Evolutionary conservation across 495 filamentous ascomycete genomes (phyloP).

Genomic region (Talaromyces trachyspermus): DNA sequence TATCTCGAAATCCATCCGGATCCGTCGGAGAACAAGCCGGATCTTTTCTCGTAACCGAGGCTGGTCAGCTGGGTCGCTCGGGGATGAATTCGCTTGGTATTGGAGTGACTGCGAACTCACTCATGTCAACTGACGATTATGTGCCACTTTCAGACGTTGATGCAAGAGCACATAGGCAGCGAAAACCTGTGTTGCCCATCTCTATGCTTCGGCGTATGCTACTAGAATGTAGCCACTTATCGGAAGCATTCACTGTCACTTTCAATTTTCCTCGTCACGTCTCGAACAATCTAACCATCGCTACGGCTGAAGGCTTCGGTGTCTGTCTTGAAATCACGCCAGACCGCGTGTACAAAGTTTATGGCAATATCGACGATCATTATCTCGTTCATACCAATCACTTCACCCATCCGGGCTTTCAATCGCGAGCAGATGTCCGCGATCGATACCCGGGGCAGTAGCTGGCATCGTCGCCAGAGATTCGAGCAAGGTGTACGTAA

Average conservation of each 20-base stretch:
- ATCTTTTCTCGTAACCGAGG: conserved; percentile 21
- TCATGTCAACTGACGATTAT: conserved; percentile 19
- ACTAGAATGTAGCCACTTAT: conserved; percentile 13
- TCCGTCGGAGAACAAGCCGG: conserved; percentile 9
- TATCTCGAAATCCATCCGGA: conserved; percentile 21
- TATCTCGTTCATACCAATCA: not conserved
- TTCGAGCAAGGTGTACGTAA: not conserved
- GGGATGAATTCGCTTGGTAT: conserved; percentile 21
- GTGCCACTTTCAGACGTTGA: not conserved
- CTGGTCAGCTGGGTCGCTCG: conserved; percentile 19
- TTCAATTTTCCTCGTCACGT: conserved; percentile 17
- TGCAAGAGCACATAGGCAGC: not conserved
- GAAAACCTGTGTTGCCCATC: conserved; percentile 9
- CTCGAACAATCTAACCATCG: conserved; percentile 17
- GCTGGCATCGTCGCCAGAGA: not conserved
- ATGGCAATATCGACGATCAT: conserved; percentile 1
- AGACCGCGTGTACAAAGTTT: conserved; percentile 9
- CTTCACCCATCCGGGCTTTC: not conserved
- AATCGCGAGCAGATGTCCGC: not conserved
- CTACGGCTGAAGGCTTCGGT: conserved; percentile 19
- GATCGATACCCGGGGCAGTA: not conserved
- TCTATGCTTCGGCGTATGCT: conserved; percentile 16
- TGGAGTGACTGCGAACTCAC: conserved; percentile 15
- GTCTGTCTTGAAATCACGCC: conserved; percentile 15
- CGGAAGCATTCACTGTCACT: conserved; percentile 2